A percentile compares a stretch with the other conserved stretches of the same genome.
These are phyloP conservation scores for Vaccinium myrtillus DNA, from an alignment of 148 eudicot genomes.

Conservation along the genomic window DNA sequence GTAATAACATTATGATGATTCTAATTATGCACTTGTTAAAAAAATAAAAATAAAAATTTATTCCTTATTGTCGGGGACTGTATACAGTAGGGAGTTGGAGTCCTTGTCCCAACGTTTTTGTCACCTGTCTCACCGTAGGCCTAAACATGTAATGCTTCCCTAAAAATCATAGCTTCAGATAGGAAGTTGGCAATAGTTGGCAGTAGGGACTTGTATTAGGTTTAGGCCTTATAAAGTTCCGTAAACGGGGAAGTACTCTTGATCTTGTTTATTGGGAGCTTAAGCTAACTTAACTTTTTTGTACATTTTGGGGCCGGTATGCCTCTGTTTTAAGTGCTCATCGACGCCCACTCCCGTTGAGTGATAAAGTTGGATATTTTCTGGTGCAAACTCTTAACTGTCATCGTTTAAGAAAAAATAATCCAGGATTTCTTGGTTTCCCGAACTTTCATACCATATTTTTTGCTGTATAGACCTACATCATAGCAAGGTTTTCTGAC, in stretches of 20 bases:
- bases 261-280: too few relatives aligned
- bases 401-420: background rate
- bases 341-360: background rate
- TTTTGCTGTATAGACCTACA: background rate
- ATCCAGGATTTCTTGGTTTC: background rate
- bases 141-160: background rate
- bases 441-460: background rate
- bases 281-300: background rate
- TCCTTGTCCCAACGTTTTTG: background rate
- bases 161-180: background rate
- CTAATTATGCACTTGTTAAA: too few relatives aligned
- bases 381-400: background rate
- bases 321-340: background rate
- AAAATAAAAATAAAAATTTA: background rate
- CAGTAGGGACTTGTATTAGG: background rate
- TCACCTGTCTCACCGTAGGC: background rate
- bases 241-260: too few relatives aligned
- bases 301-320: background rate
- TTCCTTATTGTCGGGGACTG: background rate
- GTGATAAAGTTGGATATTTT: background rate
- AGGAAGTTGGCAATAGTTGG: background rate
- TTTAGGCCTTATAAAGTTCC: background rate
- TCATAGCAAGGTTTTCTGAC: background rate
- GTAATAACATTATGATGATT: too few relatives aligned
- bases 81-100: background rate